phyloP scores from a whole-genome alignment of 176 grass and related monocot species.

The Oryza brachyantha region DNA sequence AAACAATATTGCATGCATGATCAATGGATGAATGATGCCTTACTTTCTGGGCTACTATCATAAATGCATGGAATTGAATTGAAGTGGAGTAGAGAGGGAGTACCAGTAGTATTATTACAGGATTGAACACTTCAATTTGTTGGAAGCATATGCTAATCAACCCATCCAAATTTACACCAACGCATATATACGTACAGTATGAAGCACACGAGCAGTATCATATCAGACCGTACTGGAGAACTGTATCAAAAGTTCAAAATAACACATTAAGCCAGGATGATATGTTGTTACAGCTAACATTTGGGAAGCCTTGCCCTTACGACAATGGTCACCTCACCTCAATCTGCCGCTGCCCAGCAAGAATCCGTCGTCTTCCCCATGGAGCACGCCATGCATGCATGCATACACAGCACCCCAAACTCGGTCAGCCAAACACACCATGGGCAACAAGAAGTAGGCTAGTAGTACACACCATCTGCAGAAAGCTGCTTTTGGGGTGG shows the following conservation, averaged over 20 bases:
- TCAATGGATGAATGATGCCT: neutral
- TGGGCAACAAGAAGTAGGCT: no score
- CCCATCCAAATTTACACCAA: neutral
- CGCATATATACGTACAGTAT: neutral
- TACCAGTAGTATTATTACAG: neutral
- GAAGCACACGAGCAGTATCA: neutral
- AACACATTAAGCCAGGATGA: neutral
- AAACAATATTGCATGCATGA: neutral
- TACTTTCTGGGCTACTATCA: neutral
- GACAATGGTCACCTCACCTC: neutral
- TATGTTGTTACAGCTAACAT: neutral
- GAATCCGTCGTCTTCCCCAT: neutral
- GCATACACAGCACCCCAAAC: neutral
- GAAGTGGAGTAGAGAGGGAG: neutral
- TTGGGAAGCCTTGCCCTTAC: neutral
- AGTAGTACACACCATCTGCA: neutral
- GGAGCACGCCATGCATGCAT: neutral
- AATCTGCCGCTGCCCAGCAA: neutral
- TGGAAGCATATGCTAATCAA: neutral
- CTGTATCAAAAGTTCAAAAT: neutral
- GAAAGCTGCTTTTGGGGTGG: constrained; percentile 20
- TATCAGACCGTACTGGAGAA: neutral
- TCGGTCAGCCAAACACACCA: neutral
- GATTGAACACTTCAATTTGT: neutral
- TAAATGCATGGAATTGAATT: neutral